Evolutionary conservation across 2,329 filamentous ascomycete species (phyloP), one percentile per base, ranked within the genome.

Genomic region (Diaporthe amygdali): DNA sequence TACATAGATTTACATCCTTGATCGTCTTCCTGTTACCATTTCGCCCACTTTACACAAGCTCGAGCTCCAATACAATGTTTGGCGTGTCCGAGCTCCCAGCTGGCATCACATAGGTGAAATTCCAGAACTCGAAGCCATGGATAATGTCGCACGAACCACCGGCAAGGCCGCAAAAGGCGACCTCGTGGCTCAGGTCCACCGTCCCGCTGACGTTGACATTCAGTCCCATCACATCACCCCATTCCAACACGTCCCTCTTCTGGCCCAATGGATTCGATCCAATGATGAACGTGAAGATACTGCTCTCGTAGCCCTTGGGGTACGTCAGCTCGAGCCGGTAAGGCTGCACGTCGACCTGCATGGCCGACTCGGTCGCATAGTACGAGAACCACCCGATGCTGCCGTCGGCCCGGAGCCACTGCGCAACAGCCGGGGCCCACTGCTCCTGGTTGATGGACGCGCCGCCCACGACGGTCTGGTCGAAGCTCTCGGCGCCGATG

Each of bases 341-440:
- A 0, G 84, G 82, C 2, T 79, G 78, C 0, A 87, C 84, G 32
- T 82, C 76, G 0, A 82, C 80, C 44, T 84, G 75, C 55, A 88
- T 76, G 7, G 81, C 77, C 39, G 76, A 77, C 70, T 86, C 81
- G 0, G 81, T 82, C 0, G 83, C 79, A 69, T 82, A 83, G 32
- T 66, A 66, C 39, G 47, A 64, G 17, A 72, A 52, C 68, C 69
- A 72, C 4, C 71, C 71, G n/a, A 72, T 39, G 27, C 15, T 68
- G n/a, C 71, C 71, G 17, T 72, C 71, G 12, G 47, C 37, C n/a
- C 71, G 59, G 32, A 66, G 34, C 90, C 90, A 92, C 75, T 92
- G 90, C 0, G 89, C 83, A 7, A 91, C 86, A 0, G 87, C 87
- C 0, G 90, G 90, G 71, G 87, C 90, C 78, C 90, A 92, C 0